Evolutionary conservation across 768 basidiomycete genomes (phyloP), one percentile per base, ranked within the genome.

Genomic region (Mycena olivaceomarginata): DNA sequence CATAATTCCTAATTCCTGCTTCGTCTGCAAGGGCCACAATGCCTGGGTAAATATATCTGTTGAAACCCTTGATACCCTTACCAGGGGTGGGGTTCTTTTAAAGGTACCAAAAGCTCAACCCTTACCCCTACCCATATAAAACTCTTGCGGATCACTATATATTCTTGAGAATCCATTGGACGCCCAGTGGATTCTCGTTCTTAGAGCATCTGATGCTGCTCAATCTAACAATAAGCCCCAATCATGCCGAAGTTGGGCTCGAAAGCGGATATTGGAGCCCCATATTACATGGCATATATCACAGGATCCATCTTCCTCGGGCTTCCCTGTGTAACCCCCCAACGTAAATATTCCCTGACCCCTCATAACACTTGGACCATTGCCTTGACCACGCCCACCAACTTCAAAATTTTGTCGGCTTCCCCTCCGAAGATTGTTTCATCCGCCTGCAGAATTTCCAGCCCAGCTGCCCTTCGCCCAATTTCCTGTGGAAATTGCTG

Each of bases 401-500:
- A 60, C 59, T 60, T 60, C 59, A 60, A 60, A 37, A 60, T 60
- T 39, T 37, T 60, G 15, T 60, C 59, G 7, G 59, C 37, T 15
- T 60, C 37, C 37, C 59, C 59, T 60, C 59, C 59, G 39, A 39
- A 60, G 59, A 13, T 13, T 31, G 37, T 60, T 39, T 60, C 59
- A 60, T 60, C 59, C 37, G 59, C 59, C 59, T 60, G 59, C 59
- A 60, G 31, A 60, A 60, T 60, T 39, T 39, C 59, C 31, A 60
- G 16, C 37, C 59, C 59, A 37, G 59, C 59, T 39, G 59, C 59
- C 16, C 59, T 4, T 39, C 39, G 31, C 37, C 59, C 59, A 39
- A 60, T 39, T 16, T 60, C 59, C 37, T 16, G 0, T 4, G 59
- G 31, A 60, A 60, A 18, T 39, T 60, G 25, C 37, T 60, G 59